Base-by-base conservation (phyloP, 148 eudicot genomes). In the Silene latifolia region DNA sequence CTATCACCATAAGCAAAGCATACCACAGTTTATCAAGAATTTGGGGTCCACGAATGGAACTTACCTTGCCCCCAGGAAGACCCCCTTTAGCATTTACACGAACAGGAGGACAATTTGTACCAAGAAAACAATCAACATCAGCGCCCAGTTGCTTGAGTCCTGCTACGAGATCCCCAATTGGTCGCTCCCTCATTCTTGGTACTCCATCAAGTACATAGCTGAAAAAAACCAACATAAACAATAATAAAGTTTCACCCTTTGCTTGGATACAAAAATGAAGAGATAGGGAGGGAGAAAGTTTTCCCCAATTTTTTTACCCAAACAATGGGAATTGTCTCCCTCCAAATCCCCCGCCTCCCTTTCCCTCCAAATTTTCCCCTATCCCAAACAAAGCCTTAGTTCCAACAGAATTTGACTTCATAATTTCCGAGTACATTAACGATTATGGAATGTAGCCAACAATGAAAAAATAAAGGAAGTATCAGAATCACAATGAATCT, bases 121-220 rank as follows among this genome's bases (percentile, higher is more conserved):
- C 98, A 69, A 90, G 87, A 69, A 75, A 87, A 79, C 99, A 95
- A 76, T 95, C 99, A 77, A 89, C 96, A 73, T 95, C 97, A 59
- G 97, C 92, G 56, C 97, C 99, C 71, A 95, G 91, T 84, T 95
- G 99, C 85, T 95, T 90, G 71, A 95, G 93, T 79, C 97, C 97
- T 11, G 83, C 83, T 71, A 95, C 97, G 78, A 95, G 85, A 86
- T 92, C 97, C 69, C 91, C 96, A 70, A 95, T 95, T 14, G 99
- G 99, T 84, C 98, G 88, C 91, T 95, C 99, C 74, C 99, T 89
- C 97, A 95, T 95, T 76, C 97, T 86, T 24, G 99, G 99, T 67
- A 95, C 97, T 73, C 99, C 97, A 78, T 95, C 99, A 76, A 95
- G 97, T 48, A 95, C 80, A 73, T 92, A 95, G 77, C 97, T 95